Evolutionary conservation across 2,329 filamentous ascomycete species (phyloP), one percentile per base, ranked within the genome.

Genomic region (Canariomyces notabilis): DNA sequence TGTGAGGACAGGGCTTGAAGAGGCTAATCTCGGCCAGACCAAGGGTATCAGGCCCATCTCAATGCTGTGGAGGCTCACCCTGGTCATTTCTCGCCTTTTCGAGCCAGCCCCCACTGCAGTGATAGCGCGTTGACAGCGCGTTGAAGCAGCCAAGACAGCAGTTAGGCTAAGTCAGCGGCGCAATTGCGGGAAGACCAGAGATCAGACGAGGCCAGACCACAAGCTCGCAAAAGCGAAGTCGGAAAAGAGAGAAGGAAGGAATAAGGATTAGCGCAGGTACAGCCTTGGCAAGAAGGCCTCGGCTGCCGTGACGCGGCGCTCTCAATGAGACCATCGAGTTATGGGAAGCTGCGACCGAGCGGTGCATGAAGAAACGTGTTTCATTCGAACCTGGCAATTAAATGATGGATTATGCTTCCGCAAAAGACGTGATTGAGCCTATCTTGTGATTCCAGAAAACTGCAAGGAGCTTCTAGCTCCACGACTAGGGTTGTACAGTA

Each of bases 281-380:
- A n/a, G 23, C 35, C 51, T 56, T 56, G 55, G 52, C 53, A 44
- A 38, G 43, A 36, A 43, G 50, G 39, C 16, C 9, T 32, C 16
- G 41, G 52, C 46, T 34, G 42, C 31, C 33, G 31, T 19, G 38
- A 32, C 32, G 40, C 37, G 50, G 37, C 41, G 18, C 22, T 15
- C 18, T n/a, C n/a, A 15, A 21, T 31, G 41, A 48, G 48, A 48
- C 42, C 47, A 52, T 51, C n/a, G n/a, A n/a, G n/a, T n/a, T n/a
- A n/a, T n/a, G n/a, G 54, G 55, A 55, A 54, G 54, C 42, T 51
- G 56, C 56, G 55, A 55, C 51, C 50, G 48, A 64, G 60, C 65
- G 62, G 57, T 62, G 71, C 71, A 73, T 73, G 65, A 74, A 68
- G 57, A 67, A 66, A 67, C 62, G 60, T 58, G 65, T 70, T 69